Evolutionary conservation across 2,329 filamentous ascomycete genomes (phyloP), one percentile per base, ranked within the genome.

Genomic region (Sarocladium oryzae): DNA sequence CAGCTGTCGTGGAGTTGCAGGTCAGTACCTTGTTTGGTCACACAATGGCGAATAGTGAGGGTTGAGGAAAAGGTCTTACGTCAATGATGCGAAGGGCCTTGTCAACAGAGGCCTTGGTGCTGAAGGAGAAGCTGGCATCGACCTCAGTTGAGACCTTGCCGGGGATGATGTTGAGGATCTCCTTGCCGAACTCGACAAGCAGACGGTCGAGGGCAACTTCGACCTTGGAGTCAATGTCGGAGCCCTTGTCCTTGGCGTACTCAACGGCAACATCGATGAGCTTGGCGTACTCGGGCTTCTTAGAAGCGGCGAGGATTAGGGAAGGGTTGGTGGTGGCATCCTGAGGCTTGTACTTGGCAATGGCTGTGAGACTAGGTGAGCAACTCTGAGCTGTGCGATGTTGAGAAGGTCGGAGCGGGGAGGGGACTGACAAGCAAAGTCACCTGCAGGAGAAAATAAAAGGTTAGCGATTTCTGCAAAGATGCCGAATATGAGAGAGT

Each of bases 271-370:
- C 75, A 67, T 97, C 91, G 63, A 96, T 95, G 68, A 97, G 78
- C 72, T 86, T 85, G 66, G 88, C 89, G 73, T 97, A 97, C 74
- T 96, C 91, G 69, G 88, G 68, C 84, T 97, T 97, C 83, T 99
- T 97, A 69, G 93, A 91, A 58, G 93, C 93, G 61, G 91, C 92
- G 69, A 99, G 87, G 74, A 99, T 97, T 70, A 99, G 82, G 57
- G 93, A 97, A 55, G 93, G 93, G 85, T 99, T 99, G 78, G 93
- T 99, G 72, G 93, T 99, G 68, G 93, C 93, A 88, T 99, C 93
- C 81, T 99, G 91, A 59, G 93, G 93, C 85, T 96, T 95, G 85
- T 99, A 99, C 81, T 97, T 96, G 79, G 81, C 91, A 72, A 99
- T 99, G 73, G 91, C 91, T 84, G 75, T 70, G 60, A 73, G 72